These are phyloP conservation scores for Ceratocystis alfenasii DNA, from an alignment of 2,329 filamentous ascomycete genomes.

Conservation along the genomic window DNA sequence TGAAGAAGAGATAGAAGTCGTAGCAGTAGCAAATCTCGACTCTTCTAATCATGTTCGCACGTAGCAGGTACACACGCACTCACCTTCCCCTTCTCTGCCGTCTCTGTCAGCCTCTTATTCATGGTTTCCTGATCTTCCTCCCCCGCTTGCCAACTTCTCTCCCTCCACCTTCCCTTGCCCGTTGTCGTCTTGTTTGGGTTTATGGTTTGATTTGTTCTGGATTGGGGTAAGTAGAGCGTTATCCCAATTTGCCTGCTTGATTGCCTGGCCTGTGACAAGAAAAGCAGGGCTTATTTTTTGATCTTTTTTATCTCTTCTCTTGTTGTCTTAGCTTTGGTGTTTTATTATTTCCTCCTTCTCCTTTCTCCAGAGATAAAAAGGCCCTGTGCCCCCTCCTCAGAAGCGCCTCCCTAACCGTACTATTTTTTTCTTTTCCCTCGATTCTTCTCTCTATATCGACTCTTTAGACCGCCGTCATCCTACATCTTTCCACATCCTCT, in stretches of 20 bases:
- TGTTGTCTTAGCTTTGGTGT: not conserved
- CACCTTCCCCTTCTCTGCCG: not conserved
- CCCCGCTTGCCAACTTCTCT: not conserved
- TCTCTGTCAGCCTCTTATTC: slow-evolving; percentile 1
- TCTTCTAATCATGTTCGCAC: not conserved
- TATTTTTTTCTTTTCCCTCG: not conserved
- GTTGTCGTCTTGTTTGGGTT: slow-evolving; percentile 6
- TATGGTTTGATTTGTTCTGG: not conserved
- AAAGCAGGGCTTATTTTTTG: not conserved
- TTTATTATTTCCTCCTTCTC: not conserved
- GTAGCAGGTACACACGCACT: not conserved
- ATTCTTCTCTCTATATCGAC: not conserved
- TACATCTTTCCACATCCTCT: not conserved
- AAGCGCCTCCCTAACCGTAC: not conserved
- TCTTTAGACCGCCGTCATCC: not conserved
- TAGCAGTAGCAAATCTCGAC: not conserved
- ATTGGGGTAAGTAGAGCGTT: slow-evolving; percentile 2
- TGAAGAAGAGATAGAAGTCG: not conserved
- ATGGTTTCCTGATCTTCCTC: not conserved
- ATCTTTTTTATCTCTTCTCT: slow-evolving; percentile 1
- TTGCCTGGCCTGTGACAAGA: slow-evolving; percentile 6
- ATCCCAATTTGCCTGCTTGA: not conserved
- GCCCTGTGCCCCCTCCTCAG: not conserved
- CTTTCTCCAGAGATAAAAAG: not conserved
- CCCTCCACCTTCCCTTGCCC: not conserved